phyloP scores from a whole-genome alignment of 2,329 filamentous ascomycete genomes.

The Arthroderma sp. region DNA sequence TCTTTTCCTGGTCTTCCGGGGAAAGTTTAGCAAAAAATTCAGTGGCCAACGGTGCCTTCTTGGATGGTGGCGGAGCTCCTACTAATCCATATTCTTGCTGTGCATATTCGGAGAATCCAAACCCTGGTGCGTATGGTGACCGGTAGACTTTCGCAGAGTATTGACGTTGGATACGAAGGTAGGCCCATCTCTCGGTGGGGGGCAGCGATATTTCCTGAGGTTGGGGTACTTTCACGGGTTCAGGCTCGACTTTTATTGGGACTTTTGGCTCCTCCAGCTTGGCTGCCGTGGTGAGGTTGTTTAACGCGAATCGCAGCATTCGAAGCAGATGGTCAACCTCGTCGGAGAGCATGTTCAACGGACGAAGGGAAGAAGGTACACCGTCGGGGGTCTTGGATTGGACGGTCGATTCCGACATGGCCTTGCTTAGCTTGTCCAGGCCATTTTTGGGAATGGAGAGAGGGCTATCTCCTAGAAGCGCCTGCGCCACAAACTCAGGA shows the following conservation, averaged over 20 bases:
- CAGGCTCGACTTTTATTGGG: constrained; percentile 24
- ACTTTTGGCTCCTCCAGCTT: constrained; percentile 26
- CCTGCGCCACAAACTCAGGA: constrained; percentile 31
- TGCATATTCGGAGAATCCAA: constrained; percentile 29
- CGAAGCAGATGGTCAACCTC: constrained; percentile 30
- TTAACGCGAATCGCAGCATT: constrained; percentile 32
- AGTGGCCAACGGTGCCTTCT: constrained; percentile 28
- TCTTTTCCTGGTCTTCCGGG: constrained; percentile 28
- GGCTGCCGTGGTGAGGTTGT: constrained; percentile 21
- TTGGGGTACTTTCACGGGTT: constrained; percentile 13
- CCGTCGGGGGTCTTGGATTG: constrained; percentile 27
- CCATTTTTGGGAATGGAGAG: constrained; percentile 28
- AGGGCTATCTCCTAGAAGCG: constrained; percentile 28
- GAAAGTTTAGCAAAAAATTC: constrained; percentile 29
- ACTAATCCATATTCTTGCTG: constrained; percentile 26
- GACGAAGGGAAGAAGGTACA: constrained; percentile 23
- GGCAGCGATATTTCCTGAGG: constrained; percentile 4
- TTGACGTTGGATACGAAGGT: constrained; percentile 26
- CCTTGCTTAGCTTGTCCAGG: constrained; percentile 30
- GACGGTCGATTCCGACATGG: constrained; percentile 32
- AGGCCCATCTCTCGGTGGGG: constrained; percentile 25
- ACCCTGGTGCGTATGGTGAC: constrained; percentile 32
- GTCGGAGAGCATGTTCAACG: constrained; percentile 31
- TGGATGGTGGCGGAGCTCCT: constrained; percentile 21
- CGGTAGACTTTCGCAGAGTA: constrained; percentile 27